A percentile compares a stretch with the other conserved stretches of the same genome.
Evolutionary conservation across 2,329 filamentous ascomycete species (phyloP).

Genomic region (Ophiosphaerella narmari): DNA sequence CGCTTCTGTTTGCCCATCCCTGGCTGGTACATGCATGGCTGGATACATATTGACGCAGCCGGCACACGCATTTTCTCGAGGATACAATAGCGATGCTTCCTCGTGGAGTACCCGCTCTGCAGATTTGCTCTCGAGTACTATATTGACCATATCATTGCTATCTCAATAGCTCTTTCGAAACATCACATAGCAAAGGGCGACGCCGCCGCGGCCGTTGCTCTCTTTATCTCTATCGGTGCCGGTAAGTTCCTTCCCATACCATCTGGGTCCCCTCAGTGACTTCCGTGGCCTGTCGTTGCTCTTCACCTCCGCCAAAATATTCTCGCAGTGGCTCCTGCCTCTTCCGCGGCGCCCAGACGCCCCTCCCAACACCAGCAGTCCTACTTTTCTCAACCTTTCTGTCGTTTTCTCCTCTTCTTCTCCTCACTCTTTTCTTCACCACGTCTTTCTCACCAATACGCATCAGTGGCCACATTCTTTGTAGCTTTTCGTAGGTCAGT

Average conservation of each 20-base stretch:
- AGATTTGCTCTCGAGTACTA: conserved; percentile 24
- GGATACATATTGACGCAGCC: conserved; percentile 17
- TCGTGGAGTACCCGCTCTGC: conserved; percentile 32
- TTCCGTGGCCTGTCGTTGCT: conserved; percentile 14
- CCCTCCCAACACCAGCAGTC: conserved; percentile 22
- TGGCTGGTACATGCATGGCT: conserved; percentile 19
- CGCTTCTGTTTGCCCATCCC: conserved; percentile 25
- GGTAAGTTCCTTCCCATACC: conserved; percentile 23
- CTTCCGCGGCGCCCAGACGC: conserved; percentile 26
- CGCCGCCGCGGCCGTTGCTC: conserved; percentile 8
- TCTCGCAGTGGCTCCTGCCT: conserved; percentile 33
- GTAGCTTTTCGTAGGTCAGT: conserved; percentile 49
- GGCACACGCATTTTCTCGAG: conserved; percentile 18
- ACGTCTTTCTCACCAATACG: conserved; percentile 48
- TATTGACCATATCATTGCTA: conserved; percentile 35
- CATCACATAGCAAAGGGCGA: conserved; percentile 29
- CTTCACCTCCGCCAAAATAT: conserved; percentile 20
- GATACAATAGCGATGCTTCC: conserved; percentile 37
- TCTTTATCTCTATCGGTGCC: not conserved
- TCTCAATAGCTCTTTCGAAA: conserved; percentile 39
- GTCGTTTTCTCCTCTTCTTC: conserved; percentile 27
- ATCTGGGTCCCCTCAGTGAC: conserved; percentile 10
- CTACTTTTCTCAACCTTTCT: conserved; percentile 17
- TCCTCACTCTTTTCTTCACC: conserved; percentile 37
- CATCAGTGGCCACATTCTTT: conserved; percentile 52